Percentiles rank a stretch among this genome's conserved stretches.
Evolutionary conservation across 371 early-diverging fungal species (phyloP).

Genomic region (Blakeslea trispora): DNA sequence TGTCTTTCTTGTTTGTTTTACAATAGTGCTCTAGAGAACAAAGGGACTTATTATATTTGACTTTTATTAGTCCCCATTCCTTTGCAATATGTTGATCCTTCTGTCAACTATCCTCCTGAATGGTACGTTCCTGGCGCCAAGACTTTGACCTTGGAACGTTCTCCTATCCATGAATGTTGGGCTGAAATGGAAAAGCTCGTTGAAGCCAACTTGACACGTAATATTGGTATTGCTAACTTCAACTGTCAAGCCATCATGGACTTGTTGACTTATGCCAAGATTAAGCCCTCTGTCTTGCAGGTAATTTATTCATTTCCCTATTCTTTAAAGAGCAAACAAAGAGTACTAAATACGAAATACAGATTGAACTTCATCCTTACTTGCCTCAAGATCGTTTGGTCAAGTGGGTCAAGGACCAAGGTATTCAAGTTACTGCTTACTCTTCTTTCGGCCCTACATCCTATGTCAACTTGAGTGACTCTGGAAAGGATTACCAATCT

Average conservation of each 20-base stretch:
- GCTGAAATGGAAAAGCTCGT: conserved; percentile 47
- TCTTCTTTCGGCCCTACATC: conserved; percentile 64
- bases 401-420: conserved; percentile 38
- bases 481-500: conserved; percentile 42
- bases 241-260: conserved; percentile 45
- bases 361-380: conserved; percentile 71
- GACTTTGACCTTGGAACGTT: conserved; percentile 30
- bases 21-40: too few relatives aligned
- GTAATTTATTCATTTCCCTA: not conserved
- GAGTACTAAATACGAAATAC: not conserved
- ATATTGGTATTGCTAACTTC: conserved; percentile 69
- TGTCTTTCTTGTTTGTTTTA: not conserved
- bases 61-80: conserved; percentile 42
- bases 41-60: too few relatives aligned
- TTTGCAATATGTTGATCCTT: conserved; percentile 33
- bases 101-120: conserved; percentile 38
- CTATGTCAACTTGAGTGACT: conserved; percentile 47
- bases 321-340: not conserved
- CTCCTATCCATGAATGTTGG: conserved; percentile 50
- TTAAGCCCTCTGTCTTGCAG: conserved; percentile 47
- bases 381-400: conserved; percentile 58
- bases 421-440: conserved; percentile 64
- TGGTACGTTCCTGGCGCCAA: conserved; percentile 35
- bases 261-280: conserved; percentile 42
- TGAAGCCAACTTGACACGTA: conserved; percentile 34